A percentile compares a stretch with the other conserved stretches of the same genome.
Evolutionary conservation across 768 basidiomycete genomes (phyloP).

Genomic region (Nidularia sp.): DNA sequence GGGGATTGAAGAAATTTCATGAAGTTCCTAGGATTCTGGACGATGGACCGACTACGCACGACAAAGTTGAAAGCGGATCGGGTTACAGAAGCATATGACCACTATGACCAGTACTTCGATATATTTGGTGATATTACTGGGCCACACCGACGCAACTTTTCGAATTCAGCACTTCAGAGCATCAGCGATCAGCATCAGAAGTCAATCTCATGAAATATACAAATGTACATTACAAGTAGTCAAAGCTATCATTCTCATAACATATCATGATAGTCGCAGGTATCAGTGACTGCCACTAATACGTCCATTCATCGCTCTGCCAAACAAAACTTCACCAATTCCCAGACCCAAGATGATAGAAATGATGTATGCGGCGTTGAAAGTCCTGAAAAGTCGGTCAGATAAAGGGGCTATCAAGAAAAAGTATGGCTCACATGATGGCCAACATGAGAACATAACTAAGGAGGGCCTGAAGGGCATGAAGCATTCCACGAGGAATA

Average conservation of each 20-base stretch:
- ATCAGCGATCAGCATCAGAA: too few species aligned
- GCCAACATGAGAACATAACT: constrained; percentile 76
- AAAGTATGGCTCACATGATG: constrained; percentile 56
- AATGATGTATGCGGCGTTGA: constrained; percentile 74
- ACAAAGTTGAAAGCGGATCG: too few species aligned
- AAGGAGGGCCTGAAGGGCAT: constrained; percentile 58
- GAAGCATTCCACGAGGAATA: constrained; percentile 62
- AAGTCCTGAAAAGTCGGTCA: constrained; percentile 55
- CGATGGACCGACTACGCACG: too few species aligned
- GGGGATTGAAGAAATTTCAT: too few species aligned
- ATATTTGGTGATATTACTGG: too few species aligned
- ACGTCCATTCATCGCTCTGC: constrained; percentile 37
- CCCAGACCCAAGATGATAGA: constrained; percentile 68
- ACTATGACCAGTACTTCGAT: too few species aligned
- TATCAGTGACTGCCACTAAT: constrained; percentile 12
- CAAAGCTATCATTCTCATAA: neutral
- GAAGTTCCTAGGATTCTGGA: too few species aligned
- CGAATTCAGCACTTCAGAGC: too few species aligned
- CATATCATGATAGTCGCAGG: neutral
- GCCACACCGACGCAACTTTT: too few species aligned
- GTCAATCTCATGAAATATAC: too few species aligned
- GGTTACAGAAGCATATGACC: too few species aligned
- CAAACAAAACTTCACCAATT: constrained; percentile 72
- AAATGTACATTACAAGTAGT: neutral
- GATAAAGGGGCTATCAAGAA: neutral